Percentiles rank a stretch among this genome's conserved stretches.
Conservation (phyloP, 305 asterid genomes). For the Fraxinus paxiana region DNA sequence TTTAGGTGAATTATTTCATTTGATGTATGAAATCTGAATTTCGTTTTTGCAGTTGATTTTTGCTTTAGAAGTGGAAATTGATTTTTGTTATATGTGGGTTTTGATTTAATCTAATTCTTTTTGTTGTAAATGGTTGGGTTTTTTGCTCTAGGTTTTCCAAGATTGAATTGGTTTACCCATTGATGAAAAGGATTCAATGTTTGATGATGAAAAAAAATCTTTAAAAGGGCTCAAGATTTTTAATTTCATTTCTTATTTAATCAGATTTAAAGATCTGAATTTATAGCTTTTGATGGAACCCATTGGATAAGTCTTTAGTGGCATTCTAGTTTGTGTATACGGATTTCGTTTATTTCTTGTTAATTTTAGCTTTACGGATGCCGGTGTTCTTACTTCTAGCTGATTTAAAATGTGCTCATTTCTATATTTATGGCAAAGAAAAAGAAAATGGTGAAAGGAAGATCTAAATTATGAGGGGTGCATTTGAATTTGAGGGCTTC, state of each 20-base stretch:
- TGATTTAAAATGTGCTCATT: neutral
- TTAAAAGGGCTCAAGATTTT: neutral
- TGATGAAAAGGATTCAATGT: neutral
- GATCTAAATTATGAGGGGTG: neutral
- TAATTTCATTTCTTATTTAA: neutral
- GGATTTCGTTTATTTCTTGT: neutral
- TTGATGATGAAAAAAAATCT: neutral
- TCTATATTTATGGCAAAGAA: neutral
- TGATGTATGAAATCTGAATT: neutral
- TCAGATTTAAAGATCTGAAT: constrained; percentile 1
- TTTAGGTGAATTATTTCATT: neutral
- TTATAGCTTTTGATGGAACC: neutral
- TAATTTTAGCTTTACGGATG: neutral
- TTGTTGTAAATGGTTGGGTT: neutral
- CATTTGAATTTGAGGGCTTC: neutral
- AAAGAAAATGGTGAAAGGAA: neutral
- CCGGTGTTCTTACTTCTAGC: neutral
- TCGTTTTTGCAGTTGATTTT: neutral
- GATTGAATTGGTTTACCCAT: neutral
- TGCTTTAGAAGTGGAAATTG: neutral
- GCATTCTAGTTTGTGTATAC: neutral
- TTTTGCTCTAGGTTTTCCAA: neutral
- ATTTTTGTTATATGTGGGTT: neutral
- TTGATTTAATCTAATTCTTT: neutral
- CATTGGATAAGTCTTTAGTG: neutral